Conservation (phyloP, 2,329 filamentous ascomycete species). For the Daldinia eschscholtzii region DNA sequence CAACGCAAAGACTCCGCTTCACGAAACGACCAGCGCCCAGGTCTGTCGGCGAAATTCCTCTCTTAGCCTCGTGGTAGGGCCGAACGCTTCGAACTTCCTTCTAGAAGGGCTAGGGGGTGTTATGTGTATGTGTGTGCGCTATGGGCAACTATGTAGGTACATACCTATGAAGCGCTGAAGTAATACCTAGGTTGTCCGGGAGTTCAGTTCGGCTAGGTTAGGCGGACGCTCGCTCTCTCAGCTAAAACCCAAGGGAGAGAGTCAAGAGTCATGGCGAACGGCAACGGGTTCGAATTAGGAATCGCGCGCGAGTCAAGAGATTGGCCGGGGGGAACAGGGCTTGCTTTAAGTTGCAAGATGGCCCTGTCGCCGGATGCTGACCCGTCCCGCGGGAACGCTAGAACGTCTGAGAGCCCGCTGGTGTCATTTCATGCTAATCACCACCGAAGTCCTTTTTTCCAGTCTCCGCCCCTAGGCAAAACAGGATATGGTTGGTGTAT, state of each 20-base stretch:
- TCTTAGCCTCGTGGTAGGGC: not conserved
- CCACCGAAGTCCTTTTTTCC: not conserved
- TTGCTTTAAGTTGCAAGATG: slow-evolving; percentile 12
- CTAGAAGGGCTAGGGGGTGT: slow-evolving; percentile 27
- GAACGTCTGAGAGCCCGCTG: slow-evolving; percentile 34
- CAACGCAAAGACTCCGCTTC: not conserved
- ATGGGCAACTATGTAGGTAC: no score
- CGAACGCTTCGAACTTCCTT: slow-evolving; percentile 36
- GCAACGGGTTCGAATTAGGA: slow-evolving; percentile 30
- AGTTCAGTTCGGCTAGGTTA: slow-evolving; percentile 16
- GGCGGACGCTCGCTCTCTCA: slow-evolving; percentile 1
- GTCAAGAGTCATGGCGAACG: slow-evolving; percentile 28
- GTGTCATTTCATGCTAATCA: slow-evolving; percentile 31
- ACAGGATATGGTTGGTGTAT: slow-evolving; percentile 19
- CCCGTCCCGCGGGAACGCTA: slow-evolving; percentile 35
- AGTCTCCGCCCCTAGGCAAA: slow-evolving; percentile 13
- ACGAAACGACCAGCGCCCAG: slow-evolving; percentile 21
- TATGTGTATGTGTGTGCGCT: not conserved
- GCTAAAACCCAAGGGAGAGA: slow-evolving; percentile 1
- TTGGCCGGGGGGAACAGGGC: slow-evolving; percentile 15
- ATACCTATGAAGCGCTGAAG: not conserved
- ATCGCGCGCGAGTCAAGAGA: slow-evolving; percentile 28
- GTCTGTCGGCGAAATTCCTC: slow-evolving; percentile 34
- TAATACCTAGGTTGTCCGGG: not conserved
- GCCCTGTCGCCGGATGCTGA: slow-evolving; percentile 39